Conservation (phyloP, 768 basidiomycete species). For the Boletus tomentosulus region DNA sequence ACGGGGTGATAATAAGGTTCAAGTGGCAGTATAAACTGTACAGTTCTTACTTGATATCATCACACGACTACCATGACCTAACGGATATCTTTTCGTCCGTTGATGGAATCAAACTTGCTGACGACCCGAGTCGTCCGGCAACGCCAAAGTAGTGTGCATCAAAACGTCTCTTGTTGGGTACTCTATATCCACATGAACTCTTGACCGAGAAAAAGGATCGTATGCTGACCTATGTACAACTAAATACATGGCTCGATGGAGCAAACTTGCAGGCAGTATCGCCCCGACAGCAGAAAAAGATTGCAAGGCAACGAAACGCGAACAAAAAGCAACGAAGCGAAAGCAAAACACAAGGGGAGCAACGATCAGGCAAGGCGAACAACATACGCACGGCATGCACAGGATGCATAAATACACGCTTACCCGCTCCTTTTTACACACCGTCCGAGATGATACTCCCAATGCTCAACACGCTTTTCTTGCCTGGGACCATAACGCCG, state of each 20-base stretch:
- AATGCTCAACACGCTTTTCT: conserved; percentile 68
- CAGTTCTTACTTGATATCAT: neutral
- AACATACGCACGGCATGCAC: conserved; percentile 1
- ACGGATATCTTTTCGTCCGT: too few species aligned
- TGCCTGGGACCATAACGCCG: conserved; percentile 29
- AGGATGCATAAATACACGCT: neutral
- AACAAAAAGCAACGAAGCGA: neutral
- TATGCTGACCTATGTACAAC: neutral
- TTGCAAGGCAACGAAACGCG: neutral
- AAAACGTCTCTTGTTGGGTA: too few species aligned
- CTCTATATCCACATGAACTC: neutral
- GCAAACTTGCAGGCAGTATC: neutral
- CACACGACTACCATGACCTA: neutral
- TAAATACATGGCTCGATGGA: neutral
- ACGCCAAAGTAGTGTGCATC: too few species aligned
- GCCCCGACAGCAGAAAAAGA: neutral
- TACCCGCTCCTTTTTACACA: conserved; percentile 2
- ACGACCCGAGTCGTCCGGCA: too few species aligned
- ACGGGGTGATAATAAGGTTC: too few species aligned
- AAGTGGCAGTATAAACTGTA: neutral
- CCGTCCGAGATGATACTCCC: conserved; percentile 64
- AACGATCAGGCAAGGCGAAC: neutral
- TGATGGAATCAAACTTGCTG: too few species aligned
- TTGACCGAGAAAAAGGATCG: neutral
- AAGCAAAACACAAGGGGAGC: neutral